Evolutionary conservation across 352 stramenopile species (phyloP).

Genomic region (Phytophthora aleatoria): DNA sequence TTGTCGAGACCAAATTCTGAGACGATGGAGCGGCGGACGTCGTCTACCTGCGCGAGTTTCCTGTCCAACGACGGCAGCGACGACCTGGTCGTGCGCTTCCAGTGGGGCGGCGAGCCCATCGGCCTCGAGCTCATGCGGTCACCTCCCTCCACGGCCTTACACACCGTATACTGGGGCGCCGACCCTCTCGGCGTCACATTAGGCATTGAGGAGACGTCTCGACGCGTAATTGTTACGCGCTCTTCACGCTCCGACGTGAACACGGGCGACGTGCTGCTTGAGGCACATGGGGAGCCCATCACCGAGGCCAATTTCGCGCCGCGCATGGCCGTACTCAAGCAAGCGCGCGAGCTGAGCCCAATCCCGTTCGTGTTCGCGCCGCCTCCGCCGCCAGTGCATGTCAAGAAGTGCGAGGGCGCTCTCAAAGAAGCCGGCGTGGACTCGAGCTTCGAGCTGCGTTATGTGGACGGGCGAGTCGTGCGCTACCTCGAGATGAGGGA

Average conservation of each 20-base stretch:
- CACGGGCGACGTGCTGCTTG: slow-evolving; percentile 61
- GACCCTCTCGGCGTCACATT: slow-evolving; percentile 72
- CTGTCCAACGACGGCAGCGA: slow-evolving; percentile 50
- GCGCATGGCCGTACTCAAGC: slow-evolving; percentile 57
- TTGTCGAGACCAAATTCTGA: not conserved
- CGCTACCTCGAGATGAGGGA: slow-evolving; percentile 71
- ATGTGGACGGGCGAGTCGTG: slow-evolving; percentile 55
- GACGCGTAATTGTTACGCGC: slow-evolving; percentile 68
- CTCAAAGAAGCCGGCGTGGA: slow-evolving; percentile 62
- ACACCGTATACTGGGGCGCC: slow-evolving; percentile 48
- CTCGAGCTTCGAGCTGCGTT: slow-evolving; percentile 64
- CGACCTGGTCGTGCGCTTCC: slow-evolving; percentile 58
- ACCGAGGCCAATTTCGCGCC: slow-evolving; percentile 60
- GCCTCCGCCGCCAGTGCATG: slow-evolving; percentile 56
- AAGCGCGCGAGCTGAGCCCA: slow-evolving; percentile 47
- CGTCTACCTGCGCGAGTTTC: slow-evolving; percentile 47
- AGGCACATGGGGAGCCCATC: slow-evolving; percentile 47
- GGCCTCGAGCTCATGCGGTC: slow-evolving; percentile 63
- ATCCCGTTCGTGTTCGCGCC: slow-evolving; percentile 69
- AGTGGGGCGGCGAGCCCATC: slow-evolving; percentile 60
- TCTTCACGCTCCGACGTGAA: slow-evolving; percentile 57
- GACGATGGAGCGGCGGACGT: slow-evolving; percentile 12
- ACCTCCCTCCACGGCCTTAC: slow-evolving; percentile 13
- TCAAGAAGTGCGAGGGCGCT: slow-evolving; percentile 50
- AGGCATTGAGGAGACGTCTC: slow-evolving; percentile 73